Evolutionary conservation across 2,329 filamentous ascomycete genomes (phyloP), one percentile per base, ranked within the genome.

Genomic region (Botrytis paeoniae): DNA sequence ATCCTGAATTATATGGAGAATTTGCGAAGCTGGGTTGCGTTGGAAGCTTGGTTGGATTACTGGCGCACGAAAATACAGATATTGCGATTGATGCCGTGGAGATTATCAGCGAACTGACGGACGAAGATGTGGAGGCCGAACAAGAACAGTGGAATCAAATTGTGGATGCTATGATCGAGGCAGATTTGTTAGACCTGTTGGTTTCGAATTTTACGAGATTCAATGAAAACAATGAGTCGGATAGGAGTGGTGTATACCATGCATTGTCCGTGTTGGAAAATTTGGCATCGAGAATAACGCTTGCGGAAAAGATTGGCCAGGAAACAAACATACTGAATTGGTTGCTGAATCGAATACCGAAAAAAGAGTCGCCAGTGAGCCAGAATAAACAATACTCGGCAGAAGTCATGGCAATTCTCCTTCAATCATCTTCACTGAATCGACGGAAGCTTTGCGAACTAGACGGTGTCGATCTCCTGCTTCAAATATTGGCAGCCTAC

Each of bases 331-430:
- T 97, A 0, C 81, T 98, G 12, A 84, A 87, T 62, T 98, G 94
- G 94, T 86, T 99, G 4, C 84, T 97, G 51, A 83, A 86, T 68
- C 89, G 96, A 68, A 92, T 94, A 75, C 89, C 92, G 77, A 86
- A 85, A 72, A 87, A 87, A 69, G 94, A 97, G 81, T 84, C 84
- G 6, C 85, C 86, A 0, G 89, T 97, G 0, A 87, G 89, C 8
- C 96, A 99, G 81, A 99, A 99, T 81, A 97, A 96, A 81, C 95
- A 98, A 81, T 99, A 98, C 81, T 89, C 94, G 0, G 94, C 95
- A 25, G 96, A 99, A 82, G 89, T 98, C 12, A 85, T 99, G 4
- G 94, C 95, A 20, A 96, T 99, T 71, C 84, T 99, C 14, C 86
- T 95, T 29, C 95, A 98, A 81, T 89, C 90, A 1, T 93, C 93